These are phyloP conservation scores for Fusarium sp. DNA, from an alignment of 2,329 filamentous ascomycete species.

Conservation along the genomic window DNA sequence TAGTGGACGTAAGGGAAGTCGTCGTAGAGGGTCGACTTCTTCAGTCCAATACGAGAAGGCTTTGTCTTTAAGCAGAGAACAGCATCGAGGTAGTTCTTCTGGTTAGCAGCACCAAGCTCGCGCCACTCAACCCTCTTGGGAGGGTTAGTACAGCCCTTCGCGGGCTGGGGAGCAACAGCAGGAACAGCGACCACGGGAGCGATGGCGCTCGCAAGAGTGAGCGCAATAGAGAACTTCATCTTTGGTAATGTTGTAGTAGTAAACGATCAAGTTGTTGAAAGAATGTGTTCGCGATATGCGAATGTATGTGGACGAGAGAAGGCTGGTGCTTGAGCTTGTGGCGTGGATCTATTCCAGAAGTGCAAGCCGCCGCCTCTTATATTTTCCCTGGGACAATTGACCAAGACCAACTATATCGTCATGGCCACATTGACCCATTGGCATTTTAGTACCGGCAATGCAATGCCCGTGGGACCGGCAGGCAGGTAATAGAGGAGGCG, in stretches of 20 bases:
- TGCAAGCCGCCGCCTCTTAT: neutral
- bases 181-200: neutral
- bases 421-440: too few species aligned
- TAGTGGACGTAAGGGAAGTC: conserved; percentile 19
- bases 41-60: conserved; percentile 14
- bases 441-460: neutral
- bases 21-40: conserved; percentile 11
- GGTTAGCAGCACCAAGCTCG: neutral
- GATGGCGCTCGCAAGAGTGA: neutral
- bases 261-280: too few species aligned
- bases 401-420: too few species aligned
- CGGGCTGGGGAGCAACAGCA: too few species aligned
- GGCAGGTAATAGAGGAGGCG: too few species aligned
- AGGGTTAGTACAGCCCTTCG: neutral
- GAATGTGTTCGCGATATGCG: neutral
- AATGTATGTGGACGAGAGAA: neutral
- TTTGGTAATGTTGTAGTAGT: neutral
- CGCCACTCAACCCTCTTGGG: conserved; percentile 20
- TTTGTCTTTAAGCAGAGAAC: conserved; percentile 24
- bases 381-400: neutral
- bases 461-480: neutral
- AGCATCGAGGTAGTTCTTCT: conserved; percentile 11
- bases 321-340: neutral
- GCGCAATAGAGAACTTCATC: conserved; percentile 1
- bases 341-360: neutral